These are phyloP conservation scores for Beta corolliflora DNA, from an alignment of 179 eudicot genomes.

Conservation along the genomic window DNA sequence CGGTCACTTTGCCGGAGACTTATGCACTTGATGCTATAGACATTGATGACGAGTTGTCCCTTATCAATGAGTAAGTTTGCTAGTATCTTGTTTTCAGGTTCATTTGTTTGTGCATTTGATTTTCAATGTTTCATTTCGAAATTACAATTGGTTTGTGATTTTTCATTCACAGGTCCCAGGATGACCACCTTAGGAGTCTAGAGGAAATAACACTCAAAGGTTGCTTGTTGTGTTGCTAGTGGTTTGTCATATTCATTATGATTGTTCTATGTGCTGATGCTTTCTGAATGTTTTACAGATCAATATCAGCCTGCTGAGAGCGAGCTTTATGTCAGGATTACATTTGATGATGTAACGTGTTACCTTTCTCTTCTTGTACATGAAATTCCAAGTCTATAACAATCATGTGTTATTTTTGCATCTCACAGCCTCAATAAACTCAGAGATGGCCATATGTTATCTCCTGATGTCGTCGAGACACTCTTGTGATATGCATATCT, in stretches of 20 bases:
- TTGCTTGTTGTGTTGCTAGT: conserved; percentile 14
- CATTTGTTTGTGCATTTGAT: neutral
- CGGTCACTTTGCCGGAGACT: conserved; percentile 83
- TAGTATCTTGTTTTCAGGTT: neutral
- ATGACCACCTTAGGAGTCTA: conserved; percentile 48
- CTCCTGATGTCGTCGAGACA: neutral
- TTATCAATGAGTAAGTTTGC: conserved; percentile 40
- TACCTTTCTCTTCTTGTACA: neutral
- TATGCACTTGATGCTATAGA: conserved; percentile 68
- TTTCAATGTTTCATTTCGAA: neutral
- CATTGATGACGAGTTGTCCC: conserved; percentile 37
- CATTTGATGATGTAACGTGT: conserved; percentile 61
- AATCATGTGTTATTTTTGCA: neutral
- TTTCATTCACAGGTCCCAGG: conserved; percentile 46
- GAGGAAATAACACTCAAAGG: conserved; percentile 81
- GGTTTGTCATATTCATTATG: neutral
- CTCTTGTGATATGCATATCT: neutral
- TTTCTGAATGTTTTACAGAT: neutral
- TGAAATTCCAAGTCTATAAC: neutral
- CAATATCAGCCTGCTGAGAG: conserved; percentile 17
- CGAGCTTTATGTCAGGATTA: conserved; percentile 65
- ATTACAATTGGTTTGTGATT: neutral
- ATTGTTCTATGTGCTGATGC: conserved; percentile 13
- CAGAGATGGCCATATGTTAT: neutral
- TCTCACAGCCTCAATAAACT: neutral